Evolutionary conservation across 805 yeast genomes (phyloP).

Genomic region (Zygosaccharomyces rouxii): DNA sequence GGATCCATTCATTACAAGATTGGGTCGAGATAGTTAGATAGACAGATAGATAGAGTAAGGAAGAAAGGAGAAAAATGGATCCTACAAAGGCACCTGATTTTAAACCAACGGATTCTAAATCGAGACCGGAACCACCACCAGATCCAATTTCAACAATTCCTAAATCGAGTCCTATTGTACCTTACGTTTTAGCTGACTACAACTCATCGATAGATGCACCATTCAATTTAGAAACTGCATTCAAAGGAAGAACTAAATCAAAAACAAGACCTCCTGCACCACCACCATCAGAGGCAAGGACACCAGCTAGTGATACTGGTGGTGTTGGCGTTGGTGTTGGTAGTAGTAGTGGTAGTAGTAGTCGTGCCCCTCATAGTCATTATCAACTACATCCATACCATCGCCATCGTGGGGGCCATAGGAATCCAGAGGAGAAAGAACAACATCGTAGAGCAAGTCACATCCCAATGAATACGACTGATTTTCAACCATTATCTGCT

Average conservation of each 20-base stretch:
- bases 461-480: slow-evolving; percentile 55
- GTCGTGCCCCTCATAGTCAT: not conserved
- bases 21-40: not conserved
- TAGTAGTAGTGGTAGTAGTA: not conserved
- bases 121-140: slow-evolving; percentile 55
- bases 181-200: slow-evolving; percentile 70
- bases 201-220: slow-evolving; percentile 73
- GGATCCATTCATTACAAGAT: not conserved
- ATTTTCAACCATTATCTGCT: slow-evolving; percentile 51
- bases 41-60: not conserved
- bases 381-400: not conserved
- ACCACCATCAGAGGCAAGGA: not conserved
- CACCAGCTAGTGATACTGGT: not conserved
- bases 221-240: slow-evolving; percentile 14
- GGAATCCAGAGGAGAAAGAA: slow-evolving; percentile 5
- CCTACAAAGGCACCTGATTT: slow-evolving; percentile 91
- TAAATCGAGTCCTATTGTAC: slow-evolving; percentile 69
- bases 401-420: not conserved
- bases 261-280: not conserved
- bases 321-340: too few species aligned
- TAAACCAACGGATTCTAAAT: slow-evolving; percentile 73
- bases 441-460: slow-evolving; percentile 19
- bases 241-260: slow-evolving; percentile 1
- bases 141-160: slow-evolving; percentile 71
- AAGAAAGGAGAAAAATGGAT: slow-evolving; percentile 57